Base-by-base conservation (phyloP, 176 grass and related monocot genomes). In the Hsuehochloa calcarea region DNA sequence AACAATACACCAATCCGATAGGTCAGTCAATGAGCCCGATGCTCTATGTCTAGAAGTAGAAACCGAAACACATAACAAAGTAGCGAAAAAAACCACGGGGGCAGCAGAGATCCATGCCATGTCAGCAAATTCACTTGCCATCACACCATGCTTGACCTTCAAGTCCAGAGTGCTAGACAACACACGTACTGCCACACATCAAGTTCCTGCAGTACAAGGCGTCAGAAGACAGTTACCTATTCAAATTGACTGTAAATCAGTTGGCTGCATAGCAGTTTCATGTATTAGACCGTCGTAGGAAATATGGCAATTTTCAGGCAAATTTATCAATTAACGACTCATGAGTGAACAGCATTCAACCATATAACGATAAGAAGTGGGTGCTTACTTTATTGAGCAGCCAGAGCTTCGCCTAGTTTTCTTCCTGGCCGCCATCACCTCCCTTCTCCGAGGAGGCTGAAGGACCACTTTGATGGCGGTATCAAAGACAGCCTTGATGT, bases 391-490 rank as follows among this genome's bases (percentile, higher is more conserved):
- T 79, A 97, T 91, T 0, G 87, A 91, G 86, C 96, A 95, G 23
- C 92, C 89, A 26, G 88, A 85, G 88, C 88, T 89, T 71, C 83
- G 77, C 87, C 75, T 90, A 19, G 26, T 91, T 62, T 88, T 98
- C 84, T 88, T 98, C 92, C 85, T 94, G 29, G 90, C 15, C 0
- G 78, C 54, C 71, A 85, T 74, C 9, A 23, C 76, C 88, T 99
- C 90, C 84, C 92, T 96, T 23, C 86, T 89, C 56, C 90, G 79
- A 19, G 93, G 91, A 3, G 96, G 96, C 56, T 99, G 96, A 75
- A 99, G 96, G 80, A 99, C 93, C 69, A 94, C 96, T 76, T 96
- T 99, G 62, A 99, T 99, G 39, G 96, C 93, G 2, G 93, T 90
- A 80, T 99, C 96, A 3, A 99, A 99, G 31, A 99, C 86, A 37